A percentile compares a stretch with the other conserved stretches of the same genome.
Conservation (phyloP, 2,329 filamentous ascomycete species). For the Penicillium aurantiogriseum region DNA sequence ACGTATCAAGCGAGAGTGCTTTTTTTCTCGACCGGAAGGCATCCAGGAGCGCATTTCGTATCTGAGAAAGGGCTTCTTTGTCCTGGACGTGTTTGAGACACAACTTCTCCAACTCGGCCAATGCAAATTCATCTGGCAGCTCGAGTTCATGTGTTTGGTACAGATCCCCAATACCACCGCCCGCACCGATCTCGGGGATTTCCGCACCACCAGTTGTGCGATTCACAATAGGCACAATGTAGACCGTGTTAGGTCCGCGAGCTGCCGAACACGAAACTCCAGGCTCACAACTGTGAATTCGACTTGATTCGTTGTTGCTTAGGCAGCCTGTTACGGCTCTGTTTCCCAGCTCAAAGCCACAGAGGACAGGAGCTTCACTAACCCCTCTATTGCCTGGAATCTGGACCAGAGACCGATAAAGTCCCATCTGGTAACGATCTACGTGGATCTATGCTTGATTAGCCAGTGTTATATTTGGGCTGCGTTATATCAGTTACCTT, state of each 20-base stretch:
- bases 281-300: conserved; percentile 83
- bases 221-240: conserved; percentile 75
- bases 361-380: conserved; percentile 65
- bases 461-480: background rate
- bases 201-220: conserved; percentile 57
- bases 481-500: conserved; percentile 45
- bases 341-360: conserved; percentile 75
- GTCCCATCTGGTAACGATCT: conserved; percentile 71
- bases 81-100: conserved; percentile 45
- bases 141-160: conserved; percentile 67
- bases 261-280: conserved; percentile 50
- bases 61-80: conserved; percentile 25
- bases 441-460: conserved; percentile 65
- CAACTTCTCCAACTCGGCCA: conserved; percentile 55
- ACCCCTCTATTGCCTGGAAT: conserved; percentile 43
- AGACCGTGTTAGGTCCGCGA: conserved; percentile 58
- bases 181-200: conserved; percentile 71
- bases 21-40: conserved; percentile 37
- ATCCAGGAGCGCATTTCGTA: conserved; percentile 30
- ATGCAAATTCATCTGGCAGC: conserved; percentile 48
- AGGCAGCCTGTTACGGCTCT: conserved; percentile 67
- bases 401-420: conserved; percentile 65
- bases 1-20: conserved; percentile 38
- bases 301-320: conserved; percentile 60
- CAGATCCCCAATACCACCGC: conserved; percentile 75